These are phyloP conservation scores for Gymnopilus dilepis DNA, from an alignment of 768 basidiomycete species.

Conservation along the genomic window DNA sequence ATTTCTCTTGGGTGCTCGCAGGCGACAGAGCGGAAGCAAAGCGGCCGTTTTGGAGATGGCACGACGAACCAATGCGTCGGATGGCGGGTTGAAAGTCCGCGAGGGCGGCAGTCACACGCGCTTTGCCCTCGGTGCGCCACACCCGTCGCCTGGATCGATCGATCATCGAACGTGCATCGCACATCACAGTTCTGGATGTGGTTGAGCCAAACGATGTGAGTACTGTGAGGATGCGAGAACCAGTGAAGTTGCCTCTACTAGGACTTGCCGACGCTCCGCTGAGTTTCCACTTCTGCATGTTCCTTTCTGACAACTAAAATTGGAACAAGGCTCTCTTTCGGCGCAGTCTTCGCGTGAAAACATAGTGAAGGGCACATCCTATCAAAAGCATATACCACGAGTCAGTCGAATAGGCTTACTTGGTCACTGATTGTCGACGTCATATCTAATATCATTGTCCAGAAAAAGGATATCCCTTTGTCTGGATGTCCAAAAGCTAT, in stretches of 20 bases:
- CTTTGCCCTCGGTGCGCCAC: background rate
- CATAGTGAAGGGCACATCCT: background rate
- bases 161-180: background rate
- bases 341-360: background rate
- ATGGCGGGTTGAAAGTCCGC: background rate
- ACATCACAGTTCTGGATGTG: background rate
- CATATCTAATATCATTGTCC: slow-evolving; percentile 8
- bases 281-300: background rate
- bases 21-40: slow-evolving; percentile 6
- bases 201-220: background rate
- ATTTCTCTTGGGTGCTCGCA: background rate
- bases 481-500: slow-evolving; percentile 3
- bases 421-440: slow-evolving; percentile 2
- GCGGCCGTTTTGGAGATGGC: background rate
- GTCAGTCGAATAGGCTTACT: background rate
- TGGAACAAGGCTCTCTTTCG: slow-evolving; percentile 1
- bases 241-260: background rate
- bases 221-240: background rate
- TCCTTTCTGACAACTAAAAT: background rate
- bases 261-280: background rate
- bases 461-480: slow-evolving; percentile 18
- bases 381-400: background rate
- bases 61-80: too few species aligned
- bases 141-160: background rate
- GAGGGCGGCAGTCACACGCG: background rate